Conservation (phyloP, 768 basidiomycete species). For the Phlebiopsis gigantea region DNA sequence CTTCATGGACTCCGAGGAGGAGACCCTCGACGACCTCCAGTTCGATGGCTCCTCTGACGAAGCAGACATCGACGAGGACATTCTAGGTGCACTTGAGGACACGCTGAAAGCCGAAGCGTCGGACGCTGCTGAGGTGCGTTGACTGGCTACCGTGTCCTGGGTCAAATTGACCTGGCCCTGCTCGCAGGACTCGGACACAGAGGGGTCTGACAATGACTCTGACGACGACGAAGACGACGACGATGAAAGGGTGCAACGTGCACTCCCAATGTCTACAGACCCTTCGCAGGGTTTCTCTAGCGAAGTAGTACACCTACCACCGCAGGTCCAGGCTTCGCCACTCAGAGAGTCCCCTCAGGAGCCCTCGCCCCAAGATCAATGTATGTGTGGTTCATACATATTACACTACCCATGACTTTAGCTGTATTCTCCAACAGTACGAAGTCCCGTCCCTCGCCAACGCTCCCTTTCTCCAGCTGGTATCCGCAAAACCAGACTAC, state of each 20-base stretch:
- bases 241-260: constrained; percentile 9
- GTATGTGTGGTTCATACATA: constrained; percentile 10
- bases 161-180: not conserved
- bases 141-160: not conserved
- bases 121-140: constrained; percentile 58
- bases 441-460: constrained; percentile 30
- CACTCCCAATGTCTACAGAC: not conserved
- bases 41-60: constrained; percentile 51
- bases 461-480: constrained; percentile 52
- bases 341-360: constrained; percentile 5
- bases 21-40: constrained; percentile 53
- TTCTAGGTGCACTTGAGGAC: constrained; percentile 52
- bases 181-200: constrained; percentile 49
- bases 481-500: constrained; percentile 43
- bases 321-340: constrained; percentile 14
- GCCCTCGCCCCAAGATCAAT: constrained; percentile 10
- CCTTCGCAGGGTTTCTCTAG: not conserved
- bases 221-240: constrained; percentile 29
- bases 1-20: constrained; percentile 62
- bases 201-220: constrained; percentile 53
- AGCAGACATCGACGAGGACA: constrained; percentile 53
- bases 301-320: constrained; percentile 39
- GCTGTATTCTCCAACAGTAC: constrained; percentile 18
- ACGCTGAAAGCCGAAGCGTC: constrained; percentile 44
- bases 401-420: no score